These are phyloP conservation scores for Candida andamanensis DNA, from an alignment of 805 yeast genomes.

Conservation along the genomic window DNA sequence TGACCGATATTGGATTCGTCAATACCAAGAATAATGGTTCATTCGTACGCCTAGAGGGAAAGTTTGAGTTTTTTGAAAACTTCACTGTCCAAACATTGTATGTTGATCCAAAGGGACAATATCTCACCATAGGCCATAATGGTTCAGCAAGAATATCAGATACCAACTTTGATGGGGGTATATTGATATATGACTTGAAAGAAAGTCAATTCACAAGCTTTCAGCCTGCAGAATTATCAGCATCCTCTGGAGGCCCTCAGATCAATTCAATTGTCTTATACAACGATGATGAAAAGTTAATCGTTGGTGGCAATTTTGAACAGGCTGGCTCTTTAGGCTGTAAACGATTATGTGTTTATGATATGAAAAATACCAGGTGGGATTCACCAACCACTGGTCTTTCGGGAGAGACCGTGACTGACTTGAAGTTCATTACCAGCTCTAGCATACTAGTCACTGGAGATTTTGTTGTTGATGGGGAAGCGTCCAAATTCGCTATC, in stretches of 20 bases:
- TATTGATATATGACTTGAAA: conserved; percentile 49
- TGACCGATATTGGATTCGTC: conserved; percentile 27
- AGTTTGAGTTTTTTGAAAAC: conserved; percentile 21
- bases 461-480: conserved; percentile 37
- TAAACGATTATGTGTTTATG: conserved; percentile 61
- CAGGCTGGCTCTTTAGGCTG: conserved; percentile 56
- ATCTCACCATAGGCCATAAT: conserved; percentile 44
- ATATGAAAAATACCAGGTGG: conserved; percentile 53
- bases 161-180: conserved; percentile 30
- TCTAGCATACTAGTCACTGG: conserved; percentile 46
- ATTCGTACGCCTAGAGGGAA: conserved; percentile 17
- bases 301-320: conserved; percentile 72
- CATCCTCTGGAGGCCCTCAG: conserved; percentile 26
- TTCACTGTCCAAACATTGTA: conserved; percentile 27
- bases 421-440: conserved; percentile 43
- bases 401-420: conserved; percentile 48
- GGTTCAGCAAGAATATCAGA: conserved; percentile 25
- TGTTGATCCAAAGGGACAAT: conserved; percentile 26
- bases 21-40: conserved; percentile 14
- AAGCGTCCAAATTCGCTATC: conserved; percentile 40
- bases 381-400: conserved; percentile 29
- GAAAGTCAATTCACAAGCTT: conserved; percentile 33
- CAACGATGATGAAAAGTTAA: conserved; percentile 33
- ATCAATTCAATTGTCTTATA: conserved; percentile 34
- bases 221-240: conserved; percentile 48